A percentile compares a stretch with the other conserved stretches of the same genome.
Evolutionary conservation across 345 rosid species (phyloP).

Genomic region (Ricinus communis): DNA sequence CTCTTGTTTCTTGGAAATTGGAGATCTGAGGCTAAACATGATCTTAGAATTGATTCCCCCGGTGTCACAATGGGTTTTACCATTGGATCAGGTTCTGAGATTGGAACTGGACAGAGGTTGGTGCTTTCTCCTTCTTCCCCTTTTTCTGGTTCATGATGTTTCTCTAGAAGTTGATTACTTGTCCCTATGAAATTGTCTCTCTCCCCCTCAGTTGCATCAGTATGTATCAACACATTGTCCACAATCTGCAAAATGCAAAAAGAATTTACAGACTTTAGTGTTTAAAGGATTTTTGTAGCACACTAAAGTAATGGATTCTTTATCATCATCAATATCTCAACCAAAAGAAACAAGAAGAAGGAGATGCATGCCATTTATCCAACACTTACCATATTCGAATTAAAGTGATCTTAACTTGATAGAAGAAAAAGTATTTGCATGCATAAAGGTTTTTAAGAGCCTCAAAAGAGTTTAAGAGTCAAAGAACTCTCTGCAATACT

Average conservation of each 20-base stretch:
- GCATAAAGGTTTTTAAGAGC: too few relatives aligned
- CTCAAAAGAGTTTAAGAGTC: too few relatives aligned
- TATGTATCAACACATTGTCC: constrained; percentile 52
- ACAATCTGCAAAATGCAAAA: constrained; percentile 44
- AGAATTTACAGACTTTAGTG: neutral
- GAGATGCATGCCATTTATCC: neutral
- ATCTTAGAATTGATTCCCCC: constrained; percentile 51
- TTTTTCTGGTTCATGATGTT: constrained; percentile 41
- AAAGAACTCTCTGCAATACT: too few relatives aligned
- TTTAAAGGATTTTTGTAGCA: neutral
- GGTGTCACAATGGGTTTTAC: constrained; percentile 24
- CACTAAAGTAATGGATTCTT: neutral
- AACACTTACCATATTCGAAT: neutral
- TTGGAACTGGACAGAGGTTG: constrained; percentile 34
- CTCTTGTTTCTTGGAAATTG: constrained; percentile 77
- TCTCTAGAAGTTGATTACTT: constrained; percentile 33
- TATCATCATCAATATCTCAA: neutral
- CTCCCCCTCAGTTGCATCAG: constrained; percentile 55
- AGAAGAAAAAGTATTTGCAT: neutral
- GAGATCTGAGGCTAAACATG: constrained; percentile 71
- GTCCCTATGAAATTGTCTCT: constrained; percentile 35
- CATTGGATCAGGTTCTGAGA: constrained; percentile 35
- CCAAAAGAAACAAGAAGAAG: too few relatives aligned
- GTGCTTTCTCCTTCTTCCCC: constrained; percentile 57
- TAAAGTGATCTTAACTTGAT: neutral